Conservation (phyloP, 2,329 filamentous ascomycete species). For the Alternaria solani region DNA sequence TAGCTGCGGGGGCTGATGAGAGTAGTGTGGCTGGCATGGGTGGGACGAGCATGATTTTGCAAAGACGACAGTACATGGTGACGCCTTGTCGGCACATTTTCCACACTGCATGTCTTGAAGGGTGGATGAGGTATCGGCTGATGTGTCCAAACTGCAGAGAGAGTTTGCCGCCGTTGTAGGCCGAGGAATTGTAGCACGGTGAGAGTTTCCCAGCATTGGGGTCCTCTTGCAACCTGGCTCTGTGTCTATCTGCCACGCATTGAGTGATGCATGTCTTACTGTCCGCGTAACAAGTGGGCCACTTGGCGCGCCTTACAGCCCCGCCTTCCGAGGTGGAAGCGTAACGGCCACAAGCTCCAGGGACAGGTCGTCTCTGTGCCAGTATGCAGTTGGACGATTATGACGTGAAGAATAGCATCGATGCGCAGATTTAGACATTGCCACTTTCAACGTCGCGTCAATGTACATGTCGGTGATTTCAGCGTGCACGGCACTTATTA, state of each 20-base stretch:
- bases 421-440: neutral
- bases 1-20: constrained; percentile 60
- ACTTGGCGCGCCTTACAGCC: neutral
- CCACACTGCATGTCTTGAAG: constrained; percentile 88
- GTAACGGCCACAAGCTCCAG: constrained; percentile 3
- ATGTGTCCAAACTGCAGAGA: constrained; percentile 97
- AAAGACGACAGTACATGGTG: constrained; percentile 90
- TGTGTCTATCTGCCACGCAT: neutral
- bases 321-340: neutral
- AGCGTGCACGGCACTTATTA: constrained; percentile 5
- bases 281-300: constrained; percentile 12
- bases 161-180: constrained; percentile 80
- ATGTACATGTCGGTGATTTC: neutral
- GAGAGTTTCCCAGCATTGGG: neutral
- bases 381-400: neutral
- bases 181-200: neutral
- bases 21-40: constrained; percentile 51
- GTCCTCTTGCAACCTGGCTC: neutral
- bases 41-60: constrained; percentile 69
- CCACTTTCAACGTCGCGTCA: neutral
- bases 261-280: constrained; percentile 7
- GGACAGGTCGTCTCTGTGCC: neutral
- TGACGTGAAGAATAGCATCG: no score
- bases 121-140: constrained; percentile 92
- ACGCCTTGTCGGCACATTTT: constrained; percentile 97